A percentile compares a stretch with the other conserved stretches of the same genome.
These are phyloP conservation scores for Corynespora cassiicola DNA, from an alignment of 2,329 filamentous ascomycete species.

Conservation along the genomic window DNA sequence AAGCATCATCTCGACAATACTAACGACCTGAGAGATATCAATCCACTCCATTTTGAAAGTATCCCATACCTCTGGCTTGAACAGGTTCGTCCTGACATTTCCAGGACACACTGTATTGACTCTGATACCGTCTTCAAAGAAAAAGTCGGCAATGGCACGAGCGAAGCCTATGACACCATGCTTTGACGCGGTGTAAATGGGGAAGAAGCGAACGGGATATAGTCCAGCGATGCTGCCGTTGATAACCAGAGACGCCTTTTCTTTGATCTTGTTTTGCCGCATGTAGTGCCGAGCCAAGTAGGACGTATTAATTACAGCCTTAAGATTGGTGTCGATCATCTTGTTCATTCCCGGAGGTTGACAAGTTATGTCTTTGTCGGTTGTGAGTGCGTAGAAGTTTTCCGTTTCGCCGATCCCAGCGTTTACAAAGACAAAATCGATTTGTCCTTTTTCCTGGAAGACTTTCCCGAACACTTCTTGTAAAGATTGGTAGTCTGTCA, in stretches of 20 bases:
- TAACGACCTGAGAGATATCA: slow-evolving; percentile 1
- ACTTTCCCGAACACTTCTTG: background rate
- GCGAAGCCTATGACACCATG: slow-evolving; percentile 3
- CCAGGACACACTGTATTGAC: slow-evolving; percentile 3
- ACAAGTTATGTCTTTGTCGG: background rate
- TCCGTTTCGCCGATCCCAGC: slow-evolving; percentile 1
- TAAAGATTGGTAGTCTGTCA: slow-evolving; percentile 1
- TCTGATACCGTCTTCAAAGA: slow-evolving; percentile 1
- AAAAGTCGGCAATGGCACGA: slow-evolving; percentile 1
- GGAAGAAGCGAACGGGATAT: slow-evolving; percentile 3
- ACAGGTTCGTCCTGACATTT: slow-evolving; percentile 3
- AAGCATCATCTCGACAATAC: slow-evolving; percentile 2
- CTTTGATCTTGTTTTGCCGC: background rate
- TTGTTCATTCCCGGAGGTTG: slow-evolving; percentile 1
- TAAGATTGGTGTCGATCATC: slow-evolving; percentile 1
- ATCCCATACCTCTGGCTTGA: slow-evolving; percentile 2
- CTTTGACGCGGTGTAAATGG: slow-evolving; percentile 3
- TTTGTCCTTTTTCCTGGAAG: background rate
- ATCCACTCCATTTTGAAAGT: slow-evolving; percentile 3
- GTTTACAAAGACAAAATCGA: slow-evolving; percentile 3
- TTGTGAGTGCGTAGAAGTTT: background rate
- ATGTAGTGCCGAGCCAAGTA: slow-evolving; percentile 4
- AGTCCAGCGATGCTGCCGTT: slow-evolving; percentile 2
- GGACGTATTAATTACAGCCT: slow-evolving; percentile 1
- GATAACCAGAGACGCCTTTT: background rate